Evolutionary conservation across 176 grass and related monocot genomes (phyloP).

Genomic region (Triticum timopheevii): DNA sequence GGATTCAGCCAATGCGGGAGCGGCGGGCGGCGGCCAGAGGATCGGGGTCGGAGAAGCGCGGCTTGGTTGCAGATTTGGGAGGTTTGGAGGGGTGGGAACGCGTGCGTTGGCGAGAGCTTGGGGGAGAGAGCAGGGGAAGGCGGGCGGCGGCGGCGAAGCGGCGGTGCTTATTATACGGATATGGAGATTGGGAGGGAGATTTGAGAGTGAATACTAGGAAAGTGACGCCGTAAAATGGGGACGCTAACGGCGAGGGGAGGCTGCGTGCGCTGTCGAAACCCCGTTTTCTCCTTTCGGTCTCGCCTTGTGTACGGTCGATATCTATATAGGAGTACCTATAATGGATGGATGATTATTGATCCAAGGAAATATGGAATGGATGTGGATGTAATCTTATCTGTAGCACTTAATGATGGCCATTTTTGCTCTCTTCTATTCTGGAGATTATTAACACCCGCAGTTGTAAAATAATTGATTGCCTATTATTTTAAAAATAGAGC

Average conservation of each 20-base stretch:
- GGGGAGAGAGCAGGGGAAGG: neutral
- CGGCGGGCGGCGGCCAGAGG: neutral
- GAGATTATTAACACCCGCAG: neutral
- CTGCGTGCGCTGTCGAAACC: neutral
- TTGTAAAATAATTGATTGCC: neutral
- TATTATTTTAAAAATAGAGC: too few relatives aligned
- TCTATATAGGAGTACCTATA: too few relatives aligned
- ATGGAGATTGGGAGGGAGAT: slow-evolving; percentile 32
- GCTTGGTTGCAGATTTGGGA: neutral
- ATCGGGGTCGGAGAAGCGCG: neutral
- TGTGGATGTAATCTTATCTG: neutral
- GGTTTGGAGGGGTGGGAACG: neutral
- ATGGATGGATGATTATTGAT: neutral
- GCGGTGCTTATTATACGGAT: slow-evolving; percentile 9
- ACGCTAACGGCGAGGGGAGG: neutral
- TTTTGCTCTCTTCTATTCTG: neutral
- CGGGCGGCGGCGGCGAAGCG: slow-evolving; percentile 7
- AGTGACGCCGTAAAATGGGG: neutral
- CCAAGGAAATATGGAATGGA: neutral
- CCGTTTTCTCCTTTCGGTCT: neutral
- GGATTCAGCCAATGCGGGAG: slow-evolving; percentile 7
- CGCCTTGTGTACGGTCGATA: neutral
- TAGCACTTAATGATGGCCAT: neutral
- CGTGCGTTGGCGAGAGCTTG: neutral
- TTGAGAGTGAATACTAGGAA: slow-evolving; percentile 21